phyloP scores from a whole-genome alignment of 2,329 filamentous ascomycete species.

The Cytospora chrysosperma region DNA sequence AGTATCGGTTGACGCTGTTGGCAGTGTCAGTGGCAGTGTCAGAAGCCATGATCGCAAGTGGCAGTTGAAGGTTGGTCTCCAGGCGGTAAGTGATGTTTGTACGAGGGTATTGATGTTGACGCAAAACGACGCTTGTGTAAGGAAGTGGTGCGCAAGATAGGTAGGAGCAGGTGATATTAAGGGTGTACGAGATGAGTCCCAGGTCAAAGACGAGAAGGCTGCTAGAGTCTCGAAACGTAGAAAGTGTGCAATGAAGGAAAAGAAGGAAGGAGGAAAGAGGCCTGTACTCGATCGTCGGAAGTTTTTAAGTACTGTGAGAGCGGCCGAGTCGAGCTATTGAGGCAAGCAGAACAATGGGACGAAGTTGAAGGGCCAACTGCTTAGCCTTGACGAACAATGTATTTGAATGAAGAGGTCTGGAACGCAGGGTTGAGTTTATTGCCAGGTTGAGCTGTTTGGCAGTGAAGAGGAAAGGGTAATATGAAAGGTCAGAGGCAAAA shows the following conservation, averaged over 20 bases:
- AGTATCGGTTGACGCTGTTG: constrained; percentile 79
- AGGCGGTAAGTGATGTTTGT: neutral
- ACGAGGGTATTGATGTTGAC: neutral
- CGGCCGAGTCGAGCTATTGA: neutral
- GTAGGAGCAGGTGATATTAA: neutral
- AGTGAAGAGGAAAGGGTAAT: neutral
- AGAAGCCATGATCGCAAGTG: constrained; percentile 2
- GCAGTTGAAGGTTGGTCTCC: neutral
- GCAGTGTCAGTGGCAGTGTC: constrained; percentile 18
- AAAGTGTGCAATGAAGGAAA: neutral
- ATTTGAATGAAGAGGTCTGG: neutral
- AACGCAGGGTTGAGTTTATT: neutral
- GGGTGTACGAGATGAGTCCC: neutral
- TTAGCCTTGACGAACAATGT: neutral
- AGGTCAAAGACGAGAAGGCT: neutral
- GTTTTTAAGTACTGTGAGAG: neutral
- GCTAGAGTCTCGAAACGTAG: constrained; percentile 8
- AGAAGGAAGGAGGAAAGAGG: constrained; percentile 10
- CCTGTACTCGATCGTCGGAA: constrained; percentile 1
- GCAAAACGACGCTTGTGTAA: neutral
- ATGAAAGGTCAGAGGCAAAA: neutral
- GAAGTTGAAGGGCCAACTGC: neutral
- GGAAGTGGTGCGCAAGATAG: neutral
- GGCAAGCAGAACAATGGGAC: neutral
- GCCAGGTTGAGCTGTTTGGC: neutral